Evolutionary conservation across 805 yeast genomes (phyloP).

Genomic region (Danielozyma ontarioensis): DNA sequence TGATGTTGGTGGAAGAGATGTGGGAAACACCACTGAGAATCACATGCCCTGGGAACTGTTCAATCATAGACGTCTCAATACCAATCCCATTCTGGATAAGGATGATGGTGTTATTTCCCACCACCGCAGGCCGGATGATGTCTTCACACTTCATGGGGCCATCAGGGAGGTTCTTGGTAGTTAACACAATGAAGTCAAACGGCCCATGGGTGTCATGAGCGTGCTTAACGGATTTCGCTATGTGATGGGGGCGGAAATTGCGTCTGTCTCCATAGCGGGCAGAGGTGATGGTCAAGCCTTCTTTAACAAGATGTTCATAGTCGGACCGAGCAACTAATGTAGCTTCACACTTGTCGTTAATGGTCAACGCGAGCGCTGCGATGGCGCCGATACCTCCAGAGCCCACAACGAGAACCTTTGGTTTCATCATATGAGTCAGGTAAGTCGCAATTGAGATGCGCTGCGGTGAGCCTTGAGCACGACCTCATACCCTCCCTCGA

Average conservation of each 20-base stretch:
- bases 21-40: conserved; percentile 32
- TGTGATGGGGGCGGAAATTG: conserved; percentile 5
- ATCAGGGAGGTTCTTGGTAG: conserved; percentile 23
- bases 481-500: no score
- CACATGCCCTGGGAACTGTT: conserved; percentile 26
- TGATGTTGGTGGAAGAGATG: conserved; percentile 28
- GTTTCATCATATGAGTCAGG: no score
- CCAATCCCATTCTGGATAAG: conserved; percentile 38
- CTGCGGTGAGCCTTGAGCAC: no score
- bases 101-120: conserved; percentile 21
- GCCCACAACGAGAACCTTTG: conserved; percentile 10
- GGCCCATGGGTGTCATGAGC: conserved; percentile 10
- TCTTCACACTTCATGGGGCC: conserved; percentile 35
- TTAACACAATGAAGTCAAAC: neutral
- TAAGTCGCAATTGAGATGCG: no score
- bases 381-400: conserved; percentile 16
- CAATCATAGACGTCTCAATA: conserved; percentile 28
- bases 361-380: conserved; percentile 11
- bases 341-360: conserved; percentile 4
- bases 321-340: conserved; percentile 14
- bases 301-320: conserved; percentile 6
- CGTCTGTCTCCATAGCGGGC: conserved; percentile 11
- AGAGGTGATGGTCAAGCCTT: conserved; percentile 12
- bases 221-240: conserved; percentile 40
- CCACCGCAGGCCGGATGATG: conserved; percentile 24